Evolutionary conservation across 805 yeast genomes (phyloP), one percentile per base, ranked within the genome.

Genomic region (Ogataea corticis): DNA sequence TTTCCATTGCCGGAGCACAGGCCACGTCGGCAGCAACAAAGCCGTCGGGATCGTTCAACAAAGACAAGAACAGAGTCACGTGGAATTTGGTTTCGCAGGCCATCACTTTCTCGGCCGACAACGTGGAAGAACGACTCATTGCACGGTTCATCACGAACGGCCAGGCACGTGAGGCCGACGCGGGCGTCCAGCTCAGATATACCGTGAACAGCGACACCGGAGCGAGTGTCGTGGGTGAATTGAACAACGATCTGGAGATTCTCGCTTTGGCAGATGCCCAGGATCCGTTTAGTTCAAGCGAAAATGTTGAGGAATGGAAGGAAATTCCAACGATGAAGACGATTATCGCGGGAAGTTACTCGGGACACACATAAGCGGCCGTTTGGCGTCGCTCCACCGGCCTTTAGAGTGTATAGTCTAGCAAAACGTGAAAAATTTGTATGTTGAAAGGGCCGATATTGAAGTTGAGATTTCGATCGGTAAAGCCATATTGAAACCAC

Each of bases 31-130:
- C 97, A 0, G 82, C 90, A 50, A 85, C 96, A 3, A 88, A 87
- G 62, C 99, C 99, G 4, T 83, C 86, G 45, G 98, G 97, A 46
- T 80, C 95, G 1, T 92, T 90, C 73, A 88, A 85, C 66, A 85
- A 80, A 59, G 97, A 90, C 42, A 83, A 81, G 60, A 84, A 81
- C 55, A 79, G 97, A 66, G 83, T 94, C 46, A 84, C 94, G 0
- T 91, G 97, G 97, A 79, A 85, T 61, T 80, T 82, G 55, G 50
- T 56, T 25, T 44, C 57, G 23, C 51, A 66, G 9, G 74, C 79
- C 3, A 51, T 78, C 30, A 56, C 52, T 5, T 70, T 79, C 46
- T 56, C 63, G 19, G 37, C 56, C 4, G 44, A 52, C 12, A 64
- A 65, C 6, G 36, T 41, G 21, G 90, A 85, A 53, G 83, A 84